These are phyloP conservation scores for Darksidea phi DNA, from an alignment of 495 filamentous ascomycete genomes.

Conservation along the genomic window DNA sequence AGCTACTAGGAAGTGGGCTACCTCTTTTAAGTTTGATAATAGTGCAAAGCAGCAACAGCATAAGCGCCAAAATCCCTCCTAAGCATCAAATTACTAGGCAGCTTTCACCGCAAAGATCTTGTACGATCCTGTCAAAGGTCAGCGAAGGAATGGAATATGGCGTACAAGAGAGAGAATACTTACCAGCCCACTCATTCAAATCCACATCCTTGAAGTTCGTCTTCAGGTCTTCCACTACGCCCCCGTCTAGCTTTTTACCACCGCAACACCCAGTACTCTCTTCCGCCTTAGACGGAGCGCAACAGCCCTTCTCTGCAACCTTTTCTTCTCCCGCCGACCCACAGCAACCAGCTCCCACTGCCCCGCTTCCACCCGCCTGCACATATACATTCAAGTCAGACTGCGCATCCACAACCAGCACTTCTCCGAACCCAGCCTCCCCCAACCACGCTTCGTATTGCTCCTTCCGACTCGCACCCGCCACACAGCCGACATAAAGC, in stretches of 20 bases:
- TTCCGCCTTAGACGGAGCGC: constrained; percentile 1
- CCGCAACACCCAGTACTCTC: not conserved
- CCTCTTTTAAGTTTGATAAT: no score
- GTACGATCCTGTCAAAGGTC: constrained; percentile 23
- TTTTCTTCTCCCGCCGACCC: constrained; percentile 10
- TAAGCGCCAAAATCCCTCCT: no score
- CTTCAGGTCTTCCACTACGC: constrained; percentile 4
- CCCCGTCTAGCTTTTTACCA: constrained; percentile 2
- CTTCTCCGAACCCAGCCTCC: constrained; percentile 57
- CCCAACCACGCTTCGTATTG: constrained; percentile 58
- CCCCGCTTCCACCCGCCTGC: constrained; percentile 24
- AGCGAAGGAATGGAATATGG: not conserved
- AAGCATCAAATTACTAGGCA: not conserved
- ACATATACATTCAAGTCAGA: constrained; percentile 60
- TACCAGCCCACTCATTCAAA: constrained; percentile 55
- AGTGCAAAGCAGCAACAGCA: no score
- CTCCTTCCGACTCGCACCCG: constrained; percentile 54
- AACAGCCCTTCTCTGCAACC: not conserved
- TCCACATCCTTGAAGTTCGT: constrained; percentile 42
- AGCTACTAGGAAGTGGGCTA: no score
- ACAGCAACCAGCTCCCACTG: constrained; percentile 22
- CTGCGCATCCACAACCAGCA: constrained; percentile 54
- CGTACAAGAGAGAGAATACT: constrained; percentile 29
- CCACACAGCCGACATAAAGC: constrained; percentile 61
- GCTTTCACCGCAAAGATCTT: constrained; percentile 34